Base-by-base conservation (phyloP, 495 filamentous ascomycete genomes). In the Chaetomium tenue region DNA sequence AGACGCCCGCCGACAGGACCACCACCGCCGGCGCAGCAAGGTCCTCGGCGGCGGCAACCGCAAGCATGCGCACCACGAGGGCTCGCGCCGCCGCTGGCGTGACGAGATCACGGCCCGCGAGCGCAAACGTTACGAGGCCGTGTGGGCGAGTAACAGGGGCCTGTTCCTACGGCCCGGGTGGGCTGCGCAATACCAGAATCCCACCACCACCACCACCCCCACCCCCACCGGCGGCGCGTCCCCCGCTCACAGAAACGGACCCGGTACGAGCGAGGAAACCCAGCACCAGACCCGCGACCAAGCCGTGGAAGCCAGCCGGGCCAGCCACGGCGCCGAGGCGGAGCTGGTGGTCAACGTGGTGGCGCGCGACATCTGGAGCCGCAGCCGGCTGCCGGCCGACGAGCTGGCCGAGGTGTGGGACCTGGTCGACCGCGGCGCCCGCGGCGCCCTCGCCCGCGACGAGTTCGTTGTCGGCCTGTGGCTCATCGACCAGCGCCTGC, bases 391-490 rank as follows among this genome's bases (percentile, higher is more conserved):
- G 58, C 84, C 88, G 0, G 65, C 72, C 20, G 78, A 88, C 65
- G 83, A 87, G 68, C 78, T 98, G 47, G 90, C 86, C 48, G 88
- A 91, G 73, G 84, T 96, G 33, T 98, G 91, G 89, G 84, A 90
- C 57, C 81, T 98, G 12, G 93, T 98, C 20, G 90, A 96, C 75
- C 71, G 82, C 3, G 74, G 79, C 15, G 73, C 80, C 15, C 78
- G 80, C 25, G 90, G 90, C 3, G 75, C 72, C 55, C 75, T 98
- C 61, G 81, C 78, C 25, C 85, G 85, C 71, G 86, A 91, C 46
- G 92, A 97, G 81, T 97, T 97, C 75, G 89, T 97, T 37, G 92
- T 97, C 47, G 94, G 94, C 15, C 86, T 93, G 83, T 98, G 94
- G 94, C 79, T 98, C 53, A 86, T 98, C 60, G 94, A 98, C 75